Conservation (phyloP, 202 grass and related monocot species). For the Saccharum hybrid region DNA sequence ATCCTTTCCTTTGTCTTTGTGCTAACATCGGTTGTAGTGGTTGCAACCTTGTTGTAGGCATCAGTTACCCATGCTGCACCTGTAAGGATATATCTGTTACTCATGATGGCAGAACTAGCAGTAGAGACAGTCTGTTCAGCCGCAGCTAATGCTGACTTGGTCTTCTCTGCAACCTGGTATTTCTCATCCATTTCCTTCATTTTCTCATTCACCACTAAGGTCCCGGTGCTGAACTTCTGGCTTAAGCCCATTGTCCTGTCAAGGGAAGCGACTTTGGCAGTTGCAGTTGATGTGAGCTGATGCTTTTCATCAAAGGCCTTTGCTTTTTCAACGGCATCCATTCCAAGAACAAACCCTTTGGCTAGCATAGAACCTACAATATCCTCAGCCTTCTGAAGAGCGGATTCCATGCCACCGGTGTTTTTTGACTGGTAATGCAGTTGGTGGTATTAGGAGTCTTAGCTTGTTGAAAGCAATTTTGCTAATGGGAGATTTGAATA, state of each 20-base stretch:
- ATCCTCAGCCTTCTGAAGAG: constrained; percentile 66
- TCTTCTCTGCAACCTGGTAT: constrained; percentile 88
- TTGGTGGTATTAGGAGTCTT: constrained; percentile 34
- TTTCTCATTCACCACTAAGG: constrained; percentile 68
- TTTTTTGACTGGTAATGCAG: constrained; percentile 50
- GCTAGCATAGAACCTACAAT: constrained; percentile 64
- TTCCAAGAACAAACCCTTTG: constrained; percentile 68
- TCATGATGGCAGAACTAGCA: constrained; percentile 70
- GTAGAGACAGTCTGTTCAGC: constrained; percentile 78
- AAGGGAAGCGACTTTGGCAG: constrained; percentile 56
- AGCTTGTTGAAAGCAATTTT: background rate
- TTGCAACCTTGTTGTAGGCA: constrained; percentile 59
- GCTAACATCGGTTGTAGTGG: constrained; percentile 36
- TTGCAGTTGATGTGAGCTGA: constrained; percentile 56
- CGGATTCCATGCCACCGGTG: constrained; percentile 50
- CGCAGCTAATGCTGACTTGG: constrained; percentile 68
- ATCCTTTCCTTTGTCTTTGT: constrained; percentile 46
- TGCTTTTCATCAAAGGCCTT: constrained; percentile 73
- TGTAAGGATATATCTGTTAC: constrained; percentile 66
- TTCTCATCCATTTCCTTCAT: constrained; percentile 75
- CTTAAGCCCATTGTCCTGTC: constrained; percentile 59
- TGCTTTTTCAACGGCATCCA: constrained; percentile 63
- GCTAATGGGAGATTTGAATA: constrained; percentile 22
- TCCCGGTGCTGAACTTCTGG: constrained; percentile 59
- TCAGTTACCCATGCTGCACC: constrained; percentile 61